Base-by-base conservation (phyloP, 108 stramenopile species). In the Pseudonitzschia multiseries region DNA sequence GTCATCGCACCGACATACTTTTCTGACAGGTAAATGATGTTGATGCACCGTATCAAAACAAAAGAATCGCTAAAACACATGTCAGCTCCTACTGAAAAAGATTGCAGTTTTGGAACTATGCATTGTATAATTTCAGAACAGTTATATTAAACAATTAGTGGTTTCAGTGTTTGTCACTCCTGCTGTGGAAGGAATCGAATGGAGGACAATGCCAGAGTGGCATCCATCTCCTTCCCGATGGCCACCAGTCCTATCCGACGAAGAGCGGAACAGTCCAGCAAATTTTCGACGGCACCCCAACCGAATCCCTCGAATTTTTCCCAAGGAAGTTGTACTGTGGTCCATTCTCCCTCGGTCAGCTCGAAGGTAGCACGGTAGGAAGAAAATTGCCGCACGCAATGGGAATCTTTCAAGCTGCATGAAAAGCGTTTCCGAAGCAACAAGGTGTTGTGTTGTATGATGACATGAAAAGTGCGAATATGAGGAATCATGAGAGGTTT, bases 191-290 rank as follows among this genome's bases (percentile, higher is more conserved):
- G 86, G 62, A 90, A 90, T 22, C 85, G 72, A 65, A 90, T 52
- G 17, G 60, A 71, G 31, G 81, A 79, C 20, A 90, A 64, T 46
- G 83, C 89, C 33, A 90, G 71, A 40, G 72, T 67, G 26, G 87
- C 87, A 0, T 85, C 78, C 70, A 85, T 88, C 21, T 79, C 76
- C 50, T 79, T 80, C n/a, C 89, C 89, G 69, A 88, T 88, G 12
- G 89, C 84, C 26, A 91, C 87, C 52, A 91, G 54, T 26, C 87
- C 87, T 36, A 87, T 32, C 53, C 89, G 70, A 10, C 86, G 78
- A 33, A 91, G 33, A 14, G 68, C 48, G 0, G 71, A 61, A 13
- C 71, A 53, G 33, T 86, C 84, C 48, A 91, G 79, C 33, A 82
- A 65, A 14, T 71, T 80, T 8, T 74, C 80, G 17, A 69, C 76